Percentiles rank a stretch among this genome's conserved stretches.
phyloP scores from a whole-genome alignment of 1,139 yeast species.

The Yamadazyma dushanensis region DNA sequence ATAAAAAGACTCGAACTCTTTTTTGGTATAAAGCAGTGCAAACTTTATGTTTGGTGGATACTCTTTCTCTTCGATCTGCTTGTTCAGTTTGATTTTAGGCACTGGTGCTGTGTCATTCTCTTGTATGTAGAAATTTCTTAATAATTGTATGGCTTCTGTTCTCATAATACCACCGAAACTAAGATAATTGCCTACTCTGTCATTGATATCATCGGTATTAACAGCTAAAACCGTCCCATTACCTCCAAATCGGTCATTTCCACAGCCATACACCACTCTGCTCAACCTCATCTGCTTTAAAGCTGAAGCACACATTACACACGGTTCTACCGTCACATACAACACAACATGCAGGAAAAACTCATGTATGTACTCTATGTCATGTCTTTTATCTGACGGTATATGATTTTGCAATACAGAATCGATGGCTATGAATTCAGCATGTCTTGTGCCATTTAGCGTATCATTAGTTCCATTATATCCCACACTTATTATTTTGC shows the following conservation, averaged over 20 bases:
- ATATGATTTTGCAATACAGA: conserved; percentile 33
- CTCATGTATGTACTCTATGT: conserved; percentile 18
- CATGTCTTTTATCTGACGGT: conserved; percentile 15
- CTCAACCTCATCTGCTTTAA: conserved; percentile 75
- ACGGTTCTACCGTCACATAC: conserved; percentile 96
- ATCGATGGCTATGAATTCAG: conserved; percentile 84
- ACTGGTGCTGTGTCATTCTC: conserved; percentile 85
- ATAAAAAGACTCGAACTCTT: conserved; percentile 28
- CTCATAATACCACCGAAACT: conserved; percentile 79
- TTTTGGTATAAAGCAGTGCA: conserved; percentile 19
- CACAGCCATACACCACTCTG: conserved; percentile 84
- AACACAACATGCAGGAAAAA: conserved; percentile 56
- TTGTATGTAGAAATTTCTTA: conserved; percentile 79
- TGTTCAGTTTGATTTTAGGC: conserved; percentile 73
- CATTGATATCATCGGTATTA: conserved; percentile 43
- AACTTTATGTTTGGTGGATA: conserved; percentile 51
- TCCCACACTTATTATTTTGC: conserved; percentile 68
- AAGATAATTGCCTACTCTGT: conserved; percentile 30
- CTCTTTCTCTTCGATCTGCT: conserved; percentile 65
- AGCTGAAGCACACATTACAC: conserved; percentile 97
- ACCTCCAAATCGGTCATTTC: conserved; percentile 95
- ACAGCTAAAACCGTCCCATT: conserved; percentile 82
- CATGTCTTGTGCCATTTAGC: conserved; percentile 83
- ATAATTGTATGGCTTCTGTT: conserved; percentile 77
- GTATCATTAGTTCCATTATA: conserved; percentile 89